Evolutionary conservation across 139 green algal species (phyloP), one percentile per base, ranked within the genome.

Genomic region (Chlamydomonas sp.): DNA sequence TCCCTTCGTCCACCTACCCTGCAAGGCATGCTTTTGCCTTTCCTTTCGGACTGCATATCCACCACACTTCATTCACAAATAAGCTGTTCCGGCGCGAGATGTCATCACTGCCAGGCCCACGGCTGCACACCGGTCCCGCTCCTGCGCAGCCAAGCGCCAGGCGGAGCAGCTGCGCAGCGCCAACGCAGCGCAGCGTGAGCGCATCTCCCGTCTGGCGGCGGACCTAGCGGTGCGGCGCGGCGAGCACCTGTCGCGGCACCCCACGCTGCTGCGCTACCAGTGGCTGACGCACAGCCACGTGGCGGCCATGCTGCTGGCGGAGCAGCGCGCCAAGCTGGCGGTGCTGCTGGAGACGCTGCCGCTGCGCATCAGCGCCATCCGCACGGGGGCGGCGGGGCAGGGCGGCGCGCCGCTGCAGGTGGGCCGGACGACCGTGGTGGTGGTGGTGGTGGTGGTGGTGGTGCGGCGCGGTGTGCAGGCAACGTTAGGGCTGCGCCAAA

Each of bases 261-360:
- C 82, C 82, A 87, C 72, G 59, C 73, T 87, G n/a, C 61, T 87
- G 20, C 8, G 82, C 4, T 87, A 87, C 82, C 82, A 87, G 80
- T 68, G 78, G 10, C 80, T 86, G 12, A 86, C 72, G 5, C 72
- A 73, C 72, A 87, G 82, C 82, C 82, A 87, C 63, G 72, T 87
- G 31, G 61, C 72, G n/a, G 71, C 82, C 72, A 87, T 87, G 64
- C 90, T 94, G 69, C 81, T 77, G 10, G 72, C 84, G 0, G 93
- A 95, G 84, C 91, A 94, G 91, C 86, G 90, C 18, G 57, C 57
- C n/a, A 84, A 90, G 72, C 69, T 94, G 64, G 71, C 80, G 18
- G 77, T 87, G 61, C 88, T 93, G 31, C 89, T 92, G 76, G 88
- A 94, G 58, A 91, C 93, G 57, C 77, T 94, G 71, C 91, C 93